Evolutionary conservation across 208 protist species (phyloP), one percentile per base, ranked within the genome.

Genomic region (Lotmaria passim): DNA sequence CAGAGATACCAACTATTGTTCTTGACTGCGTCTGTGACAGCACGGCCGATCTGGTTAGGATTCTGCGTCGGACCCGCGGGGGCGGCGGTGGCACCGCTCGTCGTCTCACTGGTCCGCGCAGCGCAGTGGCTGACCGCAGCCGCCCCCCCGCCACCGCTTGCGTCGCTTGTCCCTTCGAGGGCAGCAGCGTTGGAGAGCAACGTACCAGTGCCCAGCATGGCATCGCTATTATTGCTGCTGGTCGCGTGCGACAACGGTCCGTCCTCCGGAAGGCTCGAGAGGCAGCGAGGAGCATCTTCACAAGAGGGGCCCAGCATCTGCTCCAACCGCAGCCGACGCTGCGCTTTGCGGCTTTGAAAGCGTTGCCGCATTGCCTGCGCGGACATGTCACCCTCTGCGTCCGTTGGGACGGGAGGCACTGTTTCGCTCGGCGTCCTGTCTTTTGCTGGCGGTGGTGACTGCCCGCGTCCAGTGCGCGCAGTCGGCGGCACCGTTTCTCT

Each of bases 21-120:
- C 39, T 60, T 74, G 36, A 76, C 58, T 8, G 80, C 79, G 28
- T 84, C 79, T 30, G 70, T 82, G 17, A 93, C 73, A 15, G 83
- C 86, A n/a, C 85, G 69, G 21, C 89, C 89, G 31, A 95, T 87
- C 57, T 95, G 89, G 62, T 95, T 95, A 19, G 89, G 89, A 75
- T 95, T 95, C 26, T 62, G 59, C 31, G 55, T 60, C 4, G 60
- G 53, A 23, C 48, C 50, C 34, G 23, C 41, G 11, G 51, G 47
- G 12, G 34, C 33, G 17, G 60, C 8, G 48, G 11, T 21, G 21
- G 48, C n/a, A 6, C 1, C 21, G 8, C 19, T 10, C 14, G 24
- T 11, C 11, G 46, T 3, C 30, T 56, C 60, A 4, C 60, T 34
- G 8, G 7, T 33, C 10, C 60, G 60, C 4, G 33, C 31, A n/a